These are phyloP conservation scores for Phytopythium mirpurense DNA, from an alignment of 352 stramenopile genomes.

Conservation along the genomic window DNA sequence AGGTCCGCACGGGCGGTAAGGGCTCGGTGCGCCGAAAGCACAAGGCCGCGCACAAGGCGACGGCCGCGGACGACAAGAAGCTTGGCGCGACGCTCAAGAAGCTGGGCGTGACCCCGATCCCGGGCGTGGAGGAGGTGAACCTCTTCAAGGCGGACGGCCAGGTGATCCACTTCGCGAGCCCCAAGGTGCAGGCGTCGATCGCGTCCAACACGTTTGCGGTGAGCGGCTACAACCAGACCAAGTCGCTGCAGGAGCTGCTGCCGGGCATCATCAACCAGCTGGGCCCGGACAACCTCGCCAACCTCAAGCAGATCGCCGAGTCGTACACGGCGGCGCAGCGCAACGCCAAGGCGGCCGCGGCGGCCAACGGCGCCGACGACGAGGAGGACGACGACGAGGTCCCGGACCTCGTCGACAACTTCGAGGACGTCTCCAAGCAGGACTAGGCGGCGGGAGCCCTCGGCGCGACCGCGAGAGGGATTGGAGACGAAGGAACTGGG, in stretches of 20 bases:
- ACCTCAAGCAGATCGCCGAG: constrained; percentile 94
- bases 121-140: constrained; percentile 99
- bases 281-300: constrained; percentile 95
- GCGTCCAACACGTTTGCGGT: constrained; percentile 98
- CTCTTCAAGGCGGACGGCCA: constrained; percentile 99
- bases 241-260: constrained; percentile 96
- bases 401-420: constrained; percentile 98
- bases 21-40: constrained; percentile 95
- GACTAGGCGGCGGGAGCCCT: constrained; percentile 45
- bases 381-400: constrained; percentile 95
- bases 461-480: constrained; percentile 1
- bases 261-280: constrained; percentile 98
- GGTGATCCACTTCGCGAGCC: constrained; percentile 97
- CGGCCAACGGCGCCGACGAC: constrained; percentile 40
- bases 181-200: constrained; percentile 98
- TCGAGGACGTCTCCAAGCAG: constrained; percentile 95
- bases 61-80: constrained; percentile 97
- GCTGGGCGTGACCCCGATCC: constrained; percentile 97
- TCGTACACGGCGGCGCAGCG: constrained; percentile 80
- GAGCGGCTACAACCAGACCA: constrained; percentile 92
- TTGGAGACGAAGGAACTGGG: constrained; percentile 2
- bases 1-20: constrained; percentile 94
- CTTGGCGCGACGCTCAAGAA: constrained; percentile 97
- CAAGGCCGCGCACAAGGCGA: constrained; percentile 91
- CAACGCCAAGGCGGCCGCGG: constrained; percentile 62